Base-by-base conservation (phyloP, 805 yeast species). In the Ogataea methanolica region DNA sequence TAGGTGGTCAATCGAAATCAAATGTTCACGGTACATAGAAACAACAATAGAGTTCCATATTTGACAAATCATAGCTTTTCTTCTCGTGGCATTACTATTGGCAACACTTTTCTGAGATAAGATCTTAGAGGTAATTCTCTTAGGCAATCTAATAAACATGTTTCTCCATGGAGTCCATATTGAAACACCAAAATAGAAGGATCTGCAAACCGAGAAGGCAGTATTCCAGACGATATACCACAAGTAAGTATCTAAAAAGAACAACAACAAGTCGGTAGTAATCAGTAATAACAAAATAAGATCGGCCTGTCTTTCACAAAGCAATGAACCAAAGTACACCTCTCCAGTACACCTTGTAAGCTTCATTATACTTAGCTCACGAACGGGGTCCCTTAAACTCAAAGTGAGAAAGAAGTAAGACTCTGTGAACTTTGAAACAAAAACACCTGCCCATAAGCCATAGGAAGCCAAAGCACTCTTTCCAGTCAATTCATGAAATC, bases 121-220 rank as follows among this genome's bases (percentile, higher is more conserved):
- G 2, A 89, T 71, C 56, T 88, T 88, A 11, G 92, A 78, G 54
- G 75, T 76, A 3, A 88, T 85, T 54, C 96, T 72, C 56, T 83
- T 82, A 1, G 96, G 96, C 29, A 89, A 67, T 43, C 90, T 70
- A 5, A 88, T 77, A 60, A 84, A 88, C 31, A 85, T 78, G 57
- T 86, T 87, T 61, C 87, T 78, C 96, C 96, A 88, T 0, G 96
- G 96, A 2, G 94, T 85, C 85, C 92, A 83, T 11, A 88, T 81
- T 0, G 95, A 86, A 5, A 86, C 82, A 1, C 96, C 96, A 51
- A 83, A 73, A 38, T 83, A 80, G 47, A 64, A 58, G 0, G 94
- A 84, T 6, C 87, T 70, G 46, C 82, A 74, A 5, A 87, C 83
- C 0, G 95, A 87, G 47, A 85, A 83, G 0, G 78, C 59, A 0